These are phyloP conservation scores for Exophiala dermatitidis DNA, from an alignment of 2,329 filamentous ascomycete genomes.

Conservation along the genomic window DNA sequence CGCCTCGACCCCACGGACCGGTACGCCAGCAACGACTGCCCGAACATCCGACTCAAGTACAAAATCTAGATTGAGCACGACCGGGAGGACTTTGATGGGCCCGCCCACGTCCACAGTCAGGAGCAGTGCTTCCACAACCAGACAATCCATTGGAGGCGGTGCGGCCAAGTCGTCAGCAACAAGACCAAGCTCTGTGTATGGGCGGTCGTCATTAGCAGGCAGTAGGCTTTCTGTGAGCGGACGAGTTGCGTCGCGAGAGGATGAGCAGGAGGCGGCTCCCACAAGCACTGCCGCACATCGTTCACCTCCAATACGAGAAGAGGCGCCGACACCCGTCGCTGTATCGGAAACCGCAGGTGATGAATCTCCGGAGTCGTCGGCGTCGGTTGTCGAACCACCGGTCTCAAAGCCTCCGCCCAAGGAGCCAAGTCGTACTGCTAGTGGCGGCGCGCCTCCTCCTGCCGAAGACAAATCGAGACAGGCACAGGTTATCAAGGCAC, in stretches of 20 bases:
- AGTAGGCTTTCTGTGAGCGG: constrained; percentile 16
- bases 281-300: neutral
- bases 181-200: constrained; percentile 35
- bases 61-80: constrained; percentile 52
- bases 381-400: neutral
- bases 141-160: constrained; percentile 17
- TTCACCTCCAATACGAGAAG: constrained; percentile 16
- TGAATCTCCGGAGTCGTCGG: neutral
- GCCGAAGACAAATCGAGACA: constrained; percentile 17
- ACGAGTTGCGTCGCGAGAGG: constrained; percentile 2
- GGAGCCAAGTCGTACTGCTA: neutral
- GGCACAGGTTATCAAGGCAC: constrained; percentile 56
- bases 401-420: neutral
- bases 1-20: constrained; percentile 55
- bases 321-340: neutral
- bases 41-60: constrained; percentile 37
- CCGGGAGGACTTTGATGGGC: constrained; percentile 58
- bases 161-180: constrained; percentile 23
- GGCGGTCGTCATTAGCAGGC: constrained; percentile 28
- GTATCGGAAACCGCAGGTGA: neutral
- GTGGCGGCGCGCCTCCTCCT: neutral
- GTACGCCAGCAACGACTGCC: constrained; percentile 53
- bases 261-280: neutral
- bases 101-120: constrained; percentile 44
- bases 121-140: constrained; percentile 5